Percentiles rank a stretch among this genome's conserved stretches.
Conservation (phyloP, 257 asterid species). For the Penstemon davidsonii region DNA sequence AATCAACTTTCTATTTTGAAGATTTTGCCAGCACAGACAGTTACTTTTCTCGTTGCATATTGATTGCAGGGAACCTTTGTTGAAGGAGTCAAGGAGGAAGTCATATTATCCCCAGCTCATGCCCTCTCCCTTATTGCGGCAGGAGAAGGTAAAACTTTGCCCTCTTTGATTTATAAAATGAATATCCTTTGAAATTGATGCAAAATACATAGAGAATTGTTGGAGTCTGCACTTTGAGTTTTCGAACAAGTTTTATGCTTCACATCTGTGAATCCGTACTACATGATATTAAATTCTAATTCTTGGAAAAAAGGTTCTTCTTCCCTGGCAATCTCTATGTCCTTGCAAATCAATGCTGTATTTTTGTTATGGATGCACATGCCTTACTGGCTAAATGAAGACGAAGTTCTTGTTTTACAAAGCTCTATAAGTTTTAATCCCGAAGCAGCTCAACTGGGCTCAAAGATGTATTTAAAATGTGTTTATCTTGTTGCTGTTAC, state of each 20-base stretch:
- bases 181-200: constrained; percentile 2
- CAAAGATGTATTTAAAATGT: constrained; percentile 15
- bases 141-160: constrained; percentile 77
- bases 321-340: constrained; percentile 2
- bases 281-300: constrained; percentile 11
- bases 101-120: constrained; percentile 95
- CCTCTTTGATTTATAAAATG: constrained; percentile 21
- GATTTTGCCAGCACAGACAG: constrained; percentile 13
- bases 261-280: neutral
- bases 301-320: neutral
- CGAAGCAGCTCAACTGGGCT: constrained; percentile 24
- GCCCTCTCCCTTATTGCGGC: constrained; percentile 99
- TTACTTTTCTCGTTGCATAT: constrained; percentile 19
- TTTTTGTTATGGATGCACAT: constrained; percentile 13
- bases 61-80: constrained; percentile 83
- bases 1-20: neutral
- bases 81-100: constrained; percentile 98
- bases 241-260: neutral
- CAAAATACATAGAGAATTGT: neutral
- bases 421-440: constrained; percentile 7
- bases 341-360: constrained; percentile 1
- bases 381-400: constrained; percentile 15
- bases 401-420: constrained; percentile 16
- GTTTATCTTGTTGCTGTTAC: constrained; percentile 16
- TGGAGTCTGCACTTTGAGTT: neutral